These are phyloP conservation scores for Eruca vesicaria DNA, from an alignment of 441 rosid genomes.

Conservation along the genomic window DNA sequence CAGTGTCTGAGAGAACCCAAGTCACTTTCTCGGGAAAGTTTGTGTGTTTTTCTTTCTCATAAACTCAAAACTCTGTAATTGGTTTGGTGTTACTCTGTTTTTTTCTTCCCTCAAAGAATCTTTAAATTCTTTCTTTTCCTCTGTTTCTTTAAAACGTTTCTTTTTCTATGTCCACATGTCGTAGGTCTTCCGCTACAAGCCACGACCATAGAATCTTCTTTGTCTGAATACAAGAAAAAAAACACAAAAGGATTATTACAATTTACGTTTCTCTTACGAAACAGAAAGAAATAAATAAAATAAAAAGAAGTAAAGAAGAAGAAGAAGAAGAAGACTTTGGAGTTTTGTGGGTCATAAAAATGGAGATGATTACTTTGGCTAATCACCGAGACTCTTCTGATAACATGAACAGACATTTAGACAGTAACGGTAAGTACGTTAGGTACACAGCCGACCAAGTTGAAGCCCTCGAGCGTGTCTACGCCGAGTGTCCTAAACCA, in stretches of 20 bases:
- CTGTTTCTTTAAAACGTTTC: not conserved
- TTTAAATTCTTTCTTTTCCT: conserved; percentile 27
- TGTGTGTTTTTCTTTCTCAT: not conserved
- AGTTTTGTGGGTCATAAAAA: conserved; percentile 23
- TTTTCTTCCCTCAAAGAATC: not conserved
- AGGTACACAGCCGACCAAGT: conserved; percentile 99
- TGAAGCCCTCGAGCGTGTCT: conserved; percentile 97
- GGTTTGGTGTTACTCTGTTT: not conserved
- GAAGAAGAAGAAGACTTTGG: not conserved
- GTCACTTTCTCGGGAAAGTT: conserved; percentile 1
- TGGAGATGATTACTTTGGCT: conserved; percentile 88
- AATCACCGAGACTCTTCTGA: conserved; percentile 85
- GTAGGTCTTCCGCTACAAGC: conserved; percentile 37
- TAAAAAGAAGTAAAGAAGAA: not conserved
- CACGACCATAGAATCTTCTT: conserved; percentile 38
- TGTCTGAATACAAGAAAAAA: not conserved
- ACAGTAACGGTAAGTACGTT: conserved; percentile 81
- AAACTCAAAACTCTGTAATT: conserved; percentile 6
- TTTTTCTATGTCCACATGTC: conserved; percentile 21
- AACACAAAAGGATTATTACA: conserved; percentile 18
- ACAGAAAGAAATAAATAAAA: conserved; percentile 16
- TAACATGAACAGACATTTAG: conserved; percentile 73
- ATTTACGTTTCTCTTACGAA: conserved; percentile 36
- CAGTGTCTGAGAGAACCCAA: conserved; percentile 38
- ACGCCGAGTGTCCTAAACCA: conserved; percentile 97